Conservation (phyloP, 2,329 filamentous ascomycete genomes). For the Podosphaera aphanis region DNA sequence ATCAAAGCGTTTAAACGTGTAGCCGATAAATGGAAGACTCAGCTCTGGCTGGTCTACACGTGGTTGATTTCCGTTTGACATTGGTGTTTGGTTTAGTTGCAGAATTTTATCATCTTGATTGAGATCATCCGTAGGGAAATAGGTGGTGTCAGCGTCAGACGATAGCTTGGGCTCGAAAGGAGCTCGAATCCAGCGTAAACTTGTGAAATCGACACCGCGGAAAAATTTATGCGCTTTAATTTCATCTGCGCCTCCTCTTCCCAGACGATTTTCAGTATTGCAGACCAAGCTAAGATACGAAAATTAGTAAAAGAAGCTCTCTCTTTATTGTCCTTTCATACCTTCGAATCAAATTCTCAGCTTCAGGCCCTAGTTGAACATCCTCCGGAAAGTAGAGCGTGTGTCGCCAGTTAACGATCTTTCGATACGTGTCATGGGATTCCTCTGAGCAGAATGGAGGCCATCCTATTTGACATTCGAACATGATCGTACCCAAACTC, state of each 20-base stretch:
- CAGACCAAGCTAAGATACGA: conserved; percentile 50
- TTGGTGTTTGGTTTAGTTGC: conserved; percentile 47
- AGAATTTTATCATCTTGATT: conserved; percentile 88
- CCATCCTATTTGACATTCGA: conserved; percentile 95
- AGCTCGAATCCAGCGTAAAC: conserved; percentile 72
- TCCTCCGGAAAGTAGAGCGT: conserved; percentile 93
- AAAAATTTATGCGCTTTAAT: conserved; percentile 93
- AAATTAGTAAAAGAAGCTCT: conserved; percentile 8
- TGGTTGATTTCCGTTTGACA: conserved; percentile 26
- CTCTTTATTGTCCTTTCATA: conserved; percentile 22
- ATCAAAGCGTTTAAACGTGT: conserved; percentile 93
- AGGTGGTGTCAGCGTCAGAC: conserved; percentile 86
- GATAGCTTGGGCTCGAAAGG: conserved; percentile 88
- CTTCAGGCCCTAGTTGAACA: conserved; percentile 66
- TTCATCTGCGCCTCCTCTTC: conserved; percentile 65
- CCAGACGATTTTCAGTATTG: conserved; percentile 78
- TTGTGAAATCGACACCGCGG: conserved; percentile 86
- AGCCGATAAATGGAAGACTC: conserved; percentile 86
- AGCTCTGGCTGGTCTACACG: conserved; percentile 74
- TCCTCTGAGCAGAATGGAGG: conserved; percentile 97
- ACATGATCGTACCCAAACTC: conserved; percentile 98
- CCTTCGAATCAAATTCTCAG: conserved; percentile 81
- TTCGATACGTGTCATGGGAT: conserved; percentile 90
- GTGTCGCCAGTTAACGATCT: conserved; percentile 96
- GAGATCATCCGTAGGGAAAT: conserved; percentile 97